phyloP scores from a whole-genome alignment of 2,329 filamentous ascomycete species.

The Colletotrichum costaricense region DNA sequence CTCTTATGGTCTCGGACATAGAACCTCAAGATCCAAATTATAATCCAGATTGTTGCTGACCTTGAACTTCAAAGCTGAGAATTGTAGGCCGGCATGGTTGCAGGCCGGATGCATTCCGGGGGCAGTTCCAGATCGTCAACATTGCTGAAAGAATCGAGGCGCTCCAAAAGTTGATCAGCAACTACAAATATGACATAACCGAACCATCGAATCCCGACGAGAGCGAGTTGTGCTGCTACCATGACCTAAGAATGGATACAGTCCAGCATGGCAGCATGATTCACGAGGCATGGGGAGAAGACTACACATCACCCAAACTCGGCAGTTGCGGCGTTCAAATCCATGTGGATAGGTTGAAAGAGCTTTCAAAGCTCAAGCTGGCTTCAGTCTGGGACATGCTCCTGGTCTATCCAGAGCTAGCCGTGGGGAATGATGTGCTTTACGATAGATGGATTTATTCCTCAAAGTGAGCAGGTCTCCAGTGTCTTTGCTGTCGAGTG shows the following conservation, averaged over 20 bases:
- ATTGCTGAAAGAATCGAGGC: neutral
- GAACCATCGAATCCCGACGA: neutral
- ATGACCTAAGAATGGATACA: neutral
- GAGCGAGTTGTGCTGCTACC: neutral
- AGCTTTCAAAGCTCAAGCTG: neutral
- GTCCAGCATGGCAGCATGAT: neutral
- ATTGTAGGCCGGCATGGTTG: neutral
- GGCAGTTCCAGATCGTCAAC: neutral
- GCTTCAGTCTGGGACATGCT: neutral
- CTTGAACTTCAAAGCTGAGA: neutral
- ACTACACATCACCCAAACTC: fast-evolving
- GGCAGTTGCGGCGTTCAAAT: neutral
- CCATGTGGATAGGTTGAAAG: neutral
- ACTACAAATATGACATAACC: fast-evolving
- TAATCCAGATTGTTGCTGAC: neutral
- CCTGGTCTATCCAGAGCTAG: neutral
- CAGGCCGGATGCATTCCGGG: neutral
- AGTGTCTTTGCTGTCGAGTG: neutral
- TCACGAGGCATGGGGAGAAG: neutral
- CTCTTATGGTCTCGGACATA: too few species aligned
- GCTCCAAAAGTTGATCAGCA: neutral
- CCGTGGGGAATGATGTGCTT: neutral
- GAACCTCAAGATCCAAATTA: too few species aligned
- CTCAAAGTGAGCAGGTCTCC: neutral
- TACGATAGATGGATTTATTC: neutral